These are phyloP conservation scores for Corylus heterophylla DNA, from an alignment of 306 rosid genomes.

Conservation along the genomic window DNA sequence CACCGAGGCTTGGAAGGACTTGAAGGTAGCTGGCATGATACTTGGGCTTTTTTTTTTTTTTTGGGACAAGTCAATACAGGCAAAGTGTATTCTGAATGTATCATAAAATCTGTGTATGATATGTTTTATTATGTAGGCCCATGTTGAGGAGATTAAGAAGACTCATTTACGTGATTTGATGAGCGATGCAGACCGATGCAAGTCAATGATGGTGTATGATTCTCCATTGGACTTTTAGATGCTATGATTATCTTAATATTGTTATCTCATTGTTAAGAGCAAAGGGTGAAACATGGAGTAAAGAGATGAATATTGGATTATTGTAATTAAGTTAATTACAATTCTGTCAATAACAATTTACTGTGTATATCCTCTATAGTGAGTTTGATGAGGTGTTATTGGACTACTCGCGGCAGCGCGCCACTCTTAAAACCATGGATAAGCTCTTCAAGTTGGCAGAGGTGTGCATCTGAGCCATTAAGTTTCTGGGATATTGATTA, in stretches of 20 bases:
- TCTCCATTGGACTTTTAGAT: not conserved
- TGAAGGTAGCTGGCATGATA: conserved; percentile 52
- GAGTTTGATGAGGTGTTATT: conserved; percentile 76
- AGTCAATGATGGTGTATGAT: conserved; percentile 73
- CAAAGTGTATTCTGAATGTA: not conserved
- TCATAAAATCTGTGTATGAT: conserved; percentile 4
- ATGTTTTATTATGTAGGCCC: conserved; percentile 49
- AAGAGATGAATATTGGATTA: conserved; percentile 1
- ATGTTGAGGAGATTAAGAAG: conserved; percentile 54
- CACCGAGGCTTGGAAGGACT: conserved; percentile 73
- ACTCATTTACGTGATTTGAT: conserved; percentile 80
- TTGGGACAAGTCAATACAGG: not conserved
- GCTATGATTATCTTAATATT: not conserved
- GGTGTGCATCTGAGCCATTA: conserved; percentile 44
- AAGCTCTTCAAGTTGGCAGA: conserved; percentile 82
- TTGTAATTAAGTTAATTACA: not conserved
- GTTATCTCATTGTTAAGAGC: conserved; percentile 3
- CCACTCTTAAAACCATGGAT: conserved; percentile 62
- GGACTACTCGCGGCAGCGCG: conserved; percentile 88
- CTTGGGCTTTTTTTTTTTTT: not conserved
- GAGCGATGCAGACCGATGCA: conserved; percentile 56
- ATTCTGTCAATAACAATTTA: conserved; percentile 23
- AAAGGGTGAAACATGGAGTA: conserved; percentile 1
- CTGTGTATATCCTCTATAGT: conserved; percentile 38
- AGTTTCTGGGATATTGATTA: conserved; percentile 12